These are phyloP conservation scores for Oidiodendron maius DNA, from an alignment of 495 filamentous ascomycete species.

Conservation along the genomic window DNA sequence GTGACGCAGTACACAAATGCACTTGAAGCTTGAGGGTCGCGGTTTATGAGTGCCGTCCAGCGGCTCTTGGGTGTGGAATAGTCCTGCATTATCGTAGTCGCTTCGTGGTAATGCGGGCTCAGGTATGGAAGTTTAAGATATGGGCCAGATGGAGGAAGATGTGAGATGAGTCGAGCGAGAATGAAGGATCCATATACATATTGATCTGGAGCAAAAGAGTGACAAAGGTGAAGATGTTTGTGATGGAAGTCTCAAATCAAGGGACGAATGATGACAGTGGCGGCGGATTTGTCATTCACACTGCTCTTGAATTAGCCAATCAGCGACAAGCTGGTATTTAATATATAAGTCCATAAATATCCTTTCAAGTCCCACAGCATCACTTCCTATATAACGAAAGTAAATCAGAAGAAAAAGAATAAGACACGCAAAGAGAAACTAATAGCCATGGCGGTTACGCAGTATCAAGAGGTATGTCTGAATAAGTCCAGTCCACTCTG, in stretches of 20 bases:
- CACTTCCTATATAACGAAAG: background rate
- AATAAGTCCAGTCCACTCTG: background rate
- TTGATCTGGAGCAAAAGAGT: background rate
- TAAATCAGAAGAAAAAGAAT: background rate
- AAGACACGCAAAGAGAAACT: background rate
- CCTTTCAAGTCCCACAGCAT: background rate
- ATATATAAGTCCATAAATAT: constrained; percentile 1
- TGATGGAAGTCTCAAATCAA: constrained; percentile 17
- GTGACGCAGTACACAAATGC: constrained; percentile 57
- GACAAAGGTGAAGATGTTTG: background rate
- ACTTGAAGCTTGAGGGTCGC: constrained; percentile 41
- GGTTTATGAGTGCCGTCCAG: constrained; percentile 50
- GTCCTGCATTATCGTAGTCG: constrained; percentile 2
- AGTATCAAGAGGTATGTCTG: constrained; percentile 15
- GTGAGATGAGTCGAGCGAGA: background rate
- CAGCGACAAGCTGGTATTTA: background rate
- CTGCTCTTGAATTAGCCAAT: constrained; percentile 23
- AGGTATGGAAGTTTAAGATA: background rate
- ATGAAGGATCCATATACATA: background rate
- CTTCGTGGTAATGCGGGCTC: background rate
- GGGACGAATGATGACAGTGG: background rate
- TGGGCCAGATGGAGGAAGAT: background rate
- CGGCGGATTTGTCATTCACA: constrained; percentile 4
- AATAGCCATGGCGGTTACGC: constrained; percentile 16
- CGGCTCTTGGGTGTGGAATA: constrained; percentile 33